Evolutionary conservation across 2,329 filamentous ascomycete genomes (phyloP), one percentile per base, ranked within the genome.

Genomic region (Claviceps fusiformis): DNA sequence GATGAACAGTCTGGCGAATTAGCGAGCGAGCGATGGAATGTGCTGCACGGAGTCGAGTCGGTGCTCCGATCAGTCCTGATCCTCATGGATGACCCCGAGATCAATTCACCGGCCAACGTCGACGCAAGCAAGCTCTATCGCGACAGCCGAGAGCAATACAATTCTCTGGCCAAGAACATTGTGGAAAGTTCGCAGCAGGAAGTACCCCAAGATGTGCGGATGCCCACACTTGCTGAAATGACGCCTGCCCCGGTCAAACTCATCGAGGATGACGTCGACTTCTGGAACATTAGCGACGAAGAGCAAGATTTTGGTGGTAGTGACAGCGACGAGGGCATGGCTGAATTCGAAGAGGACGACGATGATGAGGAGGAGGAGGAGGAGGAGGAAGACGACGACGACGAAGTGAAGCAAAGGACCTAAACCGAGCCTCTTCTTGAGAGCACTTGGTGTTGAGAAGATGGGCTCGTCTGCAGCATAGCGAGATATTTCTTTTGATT

Each of bases 11-110:
- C 91, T 0, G 93, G 93, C 58, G 92, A 97, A 71, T 73, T 80
- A 44, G 92, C 93, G 7, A 86, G 85, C 56, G 93, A 97, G 72
- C 87, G 92, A 56, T 98, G 92, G 92, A 90, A 89, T 6, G 91
- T 93, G 1, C 83, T 93, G 4, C 92, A 97, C 69, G 87, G 91
- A 24, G 92, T 95, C 50, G 93, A 97, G 73, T 95, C 90, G 2
- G 91, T 98, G 41, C 80, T 98, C 19, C 89, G 95, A 59, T 95
- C 89, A 9, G 88, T 97, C 19, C 80, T 97, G 8, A 86, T 93
- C 6, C 81, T 98, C 2, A 82, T 98, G 55, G 93, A 97, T 67
- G 89, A 95, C 63, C 89, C 92, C 15, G 92, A 98, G 70, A 89
- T 95, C 64, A 89, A 84, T 62, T 95, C 90, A 0, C 89, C 93